phyloP scores from a whole-genome alignment of 306 rosid genomes.

The Adenanthera pavonina region DNA sequence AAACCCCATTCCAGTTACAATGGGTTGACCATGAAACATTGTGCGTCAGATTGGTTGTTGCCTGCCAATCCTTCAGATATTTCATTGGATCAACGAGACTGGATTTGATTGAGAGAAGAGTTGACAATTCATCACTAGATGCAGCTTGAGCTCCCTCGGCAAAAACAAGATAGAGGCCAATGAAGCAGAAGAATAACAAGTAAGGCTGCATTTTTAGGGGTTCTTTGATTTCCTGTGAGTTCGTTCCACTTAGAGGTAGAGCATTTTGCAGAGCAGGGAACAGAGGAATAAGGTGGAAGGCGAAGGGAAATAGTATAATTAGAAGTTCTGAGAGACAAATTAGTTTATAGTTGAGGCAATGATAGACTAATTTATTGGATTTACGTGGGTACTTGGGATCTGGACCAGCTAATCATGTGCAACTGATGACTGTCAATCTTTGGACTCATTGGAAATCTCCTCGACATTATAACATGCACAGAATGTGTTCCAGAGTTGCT shows the following conservation, averaged over 20 bases:
- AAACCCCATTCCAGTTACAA: conserved; percentile 81
- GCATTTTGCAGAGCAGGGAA: conserved; percentile 49
- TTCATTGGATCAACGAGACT: conserved; percentile 61
- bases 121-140: conserved; percentile 53
- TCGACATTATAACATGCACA: conserved; percentile 80
- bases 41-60: conserved; percentile 42
- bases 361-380: conserved; percentile 45
- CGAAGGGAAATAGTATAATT: conserved; percentile 34
- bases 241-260: conserved; percentile 43
- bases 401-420: conserved; percentile 70
- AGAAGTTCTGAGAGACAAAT: conserved; percentile 34
- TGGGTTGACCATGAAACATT: conserved; percentile 41
- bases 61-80: conserved; percentile 64
- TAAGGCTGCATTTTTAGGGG: conserved; percentile 49
- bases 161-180: conserved; percentile 57
- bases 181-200: conserved; percentile 55
- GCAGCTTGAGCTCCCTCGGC: conserved; percentile 45
- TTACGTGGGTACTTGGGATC: conserved; percentile 79
- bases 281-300: conserved; percentile 34
- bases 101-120: conserved; percentile 64
- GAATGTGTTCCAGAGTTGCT: conserved; percentile 66
- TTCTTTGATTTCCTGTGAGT: conserved; percentile 33
- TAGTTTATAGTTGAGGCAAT: conserved; percentile 42
- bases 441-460: conserved; percentile 64
- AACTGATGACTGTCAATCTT: conserved; percentile 62